A percentile compares a stretch with the other conserved stretches of the same genome.
Conservation (phyloP, 306 rosid species). For the Calophaca sinica region DNA sequence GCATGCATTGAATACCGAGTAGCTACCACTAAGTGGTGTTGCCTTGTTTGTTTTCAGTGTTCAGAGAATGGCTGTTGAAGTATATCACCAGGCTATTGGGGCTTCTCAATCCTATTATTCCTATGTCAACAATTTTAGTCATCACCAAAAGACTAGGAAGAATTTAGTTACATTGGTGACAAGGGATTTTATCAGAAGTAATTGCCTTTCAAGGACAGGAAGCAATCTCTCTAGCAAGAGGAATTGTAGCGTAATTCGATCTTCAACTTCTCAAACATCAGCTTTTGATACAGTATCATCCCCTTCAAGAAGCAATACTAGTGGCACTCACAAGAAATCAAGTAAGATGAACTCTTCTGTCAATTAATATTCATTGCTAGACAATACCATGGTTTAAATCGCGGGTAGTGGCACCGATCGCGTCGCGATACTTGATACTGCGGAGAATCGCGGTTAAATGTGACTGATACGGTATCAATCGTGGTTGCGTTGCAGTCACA, state of each 20-base stretch:
- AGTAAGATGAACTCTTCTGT: constrained; percentile 50
- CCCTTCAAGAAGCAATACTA: constrained; percentile 59
- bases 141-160: constrained; percentile 48
- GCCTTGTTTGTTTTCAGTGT: constrained; percentile 39
- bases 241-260: constrained; percentile 53
- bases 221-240: constrained; percentile 39
- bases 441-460: too few species aligned
- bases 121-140: constrained; percentile 25
- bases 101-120: constrained; percentile 47
- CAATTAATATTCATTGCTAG: neutral
- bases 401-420: too few species aligned
- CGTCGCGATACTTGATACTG: too few species aligned
- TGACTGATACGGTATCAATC: too few species aligned
- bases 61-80: constrained; percentile 80
- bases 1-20: too few species aligned
- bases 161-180: constrained; percentile 50
- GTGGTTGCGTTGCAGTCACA: too few species aligned
- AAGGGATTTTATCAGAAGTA: constrained; percentile 52
- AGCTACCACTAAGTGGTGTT: neutral
- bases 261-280: constrained; percentile 65
- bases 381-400: too few species aligned
- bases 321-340: constrained; percentile 63
- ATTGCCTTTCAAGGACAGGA: constrained; percentile 52
- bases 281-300: constrained; percentile 62
- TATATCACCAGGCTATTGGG: constrained; percentile 59